phyloP scores from a whole-genome alignment of 495 filamentous ascomycete genomes.

The Zalerion maritima region DNA sequence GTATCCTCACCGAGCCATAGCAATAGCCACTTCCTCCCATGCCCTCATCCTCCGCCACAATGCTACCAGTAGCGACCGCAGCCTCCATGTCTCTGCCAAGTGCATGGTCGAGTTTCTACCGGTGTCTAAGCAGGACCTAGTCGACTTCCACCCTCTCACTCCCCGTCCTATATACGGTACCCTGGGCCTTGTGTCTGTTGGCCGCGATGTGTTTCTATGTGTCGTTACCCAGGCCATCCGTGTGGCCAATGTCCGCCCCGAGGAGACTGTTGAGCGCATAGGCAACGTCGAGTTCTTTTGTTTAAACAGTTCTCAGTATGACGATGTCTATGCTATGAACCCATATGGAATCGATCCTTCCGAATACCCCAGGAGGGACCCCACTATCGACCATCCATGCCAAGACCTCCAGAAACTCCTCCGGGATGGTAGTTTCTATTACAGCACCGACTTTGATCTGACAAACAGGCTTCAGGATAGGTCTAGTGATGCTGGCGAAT shows the following conservation, averaged over 20 bases:
- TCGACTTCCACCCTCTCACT: conserved; percentile 57
- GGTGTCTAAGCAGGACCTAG: conserved; percentile 47
- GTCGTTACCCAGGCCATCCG: conserved; percentile 66
- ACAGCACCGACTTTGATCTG: conserved; percentile 91
- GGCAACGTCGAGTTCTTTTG: conserved; percentile 85
- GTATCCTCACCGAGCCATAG: conserved; percentile 71
- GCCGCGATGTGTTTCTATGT: conserved; percentile 78
- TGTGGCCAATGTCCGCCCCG: conserved; percentile 71
- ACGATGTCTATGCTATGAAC: conserved; percentile 50
- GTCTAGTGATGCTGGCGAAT: conserved; percentile 28
- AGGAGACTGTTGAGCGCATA: conserved; percentile 79
- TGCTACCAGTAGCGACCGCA: conserved; percentile 35
- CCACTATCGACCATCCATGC: conserved; percentile 70
- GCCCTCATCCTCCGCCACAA: conserved; percentile 72
- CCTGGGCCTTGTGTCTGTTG: conserved; percentile 75
- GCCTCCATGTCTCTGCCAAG: conserved; percentile 40
- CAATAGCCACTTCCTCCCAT: conserved; percentile 61
- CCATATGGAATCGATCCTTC: conserved; percentile 29
- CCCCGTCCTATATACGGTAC: conserved; percentile 72
- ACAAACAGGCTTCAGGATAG: conserved; percentile 88
- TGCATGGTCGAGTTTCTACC: conserved; percentile 81
- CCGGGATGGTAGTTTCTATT: conserved; percentile 93
- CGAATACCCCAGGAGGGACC: conserved; percentile 41
- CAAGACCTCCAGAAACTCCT: conserved; percentile 79
- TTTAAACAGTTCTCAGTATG: conserved; percentile 69